Percentiles rank a stretch among this genome's conserved stretches.
Evolutionary conservation across 192 early-diverging fungal species (phyloP).

Genomic region (Rhizoclosmatium globosum): DNA sequence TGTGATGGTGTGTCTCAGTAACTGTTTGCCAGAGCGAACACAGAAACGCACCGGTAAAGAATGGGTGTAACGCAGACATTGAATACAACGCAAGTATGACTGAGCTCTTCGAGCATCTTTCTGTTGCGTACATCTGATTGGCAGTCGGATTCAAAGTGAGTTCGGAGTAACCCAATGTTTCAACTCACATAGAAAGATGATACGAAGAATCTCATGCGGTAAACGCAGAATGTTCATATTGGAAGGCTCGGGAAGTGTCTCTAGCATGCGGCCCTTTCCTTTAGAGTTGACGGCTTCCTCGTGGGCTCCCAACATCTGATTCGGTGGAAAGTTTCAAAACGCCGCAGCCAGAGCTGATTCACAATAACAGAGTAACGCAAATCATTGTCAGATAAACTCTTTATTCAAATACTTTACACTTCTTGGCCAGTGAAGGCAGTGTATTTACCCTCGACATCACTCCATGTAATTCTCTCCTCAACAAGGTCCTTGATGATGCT

Average conservation of each 20-base stretch:
- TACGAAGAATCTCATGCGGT: conserved; percentile 3
- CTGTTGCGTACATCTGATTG: not conserved
- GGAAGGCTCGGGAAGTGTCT: too few species aligned
- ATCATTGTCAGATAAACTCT: too few species aligned
- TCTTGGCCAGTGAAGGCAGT: conserved; percentile 73
- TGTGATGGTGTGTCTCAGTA: not conserved
- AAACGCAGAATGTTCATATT: not conserved
- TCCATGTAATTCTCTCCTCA: conserved; percentile 77
- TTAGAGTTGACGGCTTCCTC: too few species aligned
- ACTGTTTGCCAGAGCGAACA: not conserved
- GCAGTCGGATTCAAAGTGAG: not conserved
- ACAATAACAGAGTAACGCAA: too few species aligned
- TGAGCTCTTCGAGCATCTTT: conserved; percentile 6
- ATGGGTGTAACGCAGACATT: not conserved
- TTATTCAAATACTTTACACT: not conserved
- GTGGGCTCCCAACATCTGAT: too few species aligned
- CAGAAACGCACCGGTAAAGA: conserved; percentile 3
- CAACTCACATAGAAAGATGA: conserved; percentile 3
- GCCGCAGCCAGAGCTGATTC: too few species aligned
- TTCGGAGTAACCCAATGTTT: not conserved
- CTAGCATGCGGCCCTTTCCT: too few species aligned
- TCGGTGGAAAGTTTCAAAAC: too few species aligned
- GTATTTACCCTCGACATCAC: conserved; percentile 71
- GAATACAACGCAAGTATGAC: not conserved
- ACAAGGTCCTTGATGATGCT: conserved; percentile 78